Evolutionary conservation across 2,329 filamentous ascomycete species (phyloP), one percentile per base, ranked within the genome.

Genomic region (Diaporthe eres): DNA sequence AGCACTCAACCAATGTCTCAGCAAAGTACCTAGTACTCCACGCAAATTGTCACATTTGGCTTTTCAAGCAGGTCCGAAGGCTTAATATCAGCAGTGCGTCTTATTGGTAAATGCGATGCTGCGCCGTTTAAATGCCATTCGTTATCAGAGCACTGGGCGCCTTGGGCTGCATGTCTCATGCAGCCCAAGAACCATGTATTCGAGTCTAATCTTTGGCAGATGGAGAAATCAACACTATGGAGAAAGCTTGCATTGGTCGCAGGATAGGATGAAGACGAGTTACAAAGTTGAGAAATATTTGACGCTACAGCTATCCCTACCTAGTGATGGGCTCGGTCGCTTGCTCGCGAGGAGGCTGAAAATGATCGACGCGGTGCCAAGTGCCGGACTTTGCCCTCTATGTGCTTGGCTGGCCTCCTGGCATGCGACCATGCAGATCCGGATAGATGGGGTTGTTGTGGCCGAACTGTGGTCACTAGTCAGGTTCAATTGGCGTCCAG

Each of bases 351-450:
- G 65, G 65, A 55, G 65, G 49, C 49, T 70, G 49, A 70, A 34
- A 70, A 70, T 70, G 65, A 70, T 55, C 65, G 47, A 70, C 65
- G 49, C 7, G 31, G 2, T 39, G 65, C 65, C 65, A 68, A 68
- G 65, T 28, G 22, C 39, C 58, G 12, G 60, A 63, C 37, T 28
- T 44, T 3, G 15, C 5, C 3, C n/a, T 6, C 7, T 6, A 17
- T 4, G n/a, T 12, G 13, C 65, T 37, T 31, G 49, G 65, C 65
- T 70, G 65, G 65, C 22, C 65, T 19, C 6, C 31, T 39, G 8
- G 22, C 47, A 68, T 68, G 65, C 65, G 47, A 12, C 65, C 47
- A 12, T 68, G 65, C 49, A 70, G 65, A 70, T 70, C 65, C 49
- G 65, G 65, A 22, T 22, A 15, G 49, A 47, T 42, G 65, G 44